phyloP scores from a whole-genome alignment of 768 basidiomycete genomes.

The Boletus reticulatus region DNA sequence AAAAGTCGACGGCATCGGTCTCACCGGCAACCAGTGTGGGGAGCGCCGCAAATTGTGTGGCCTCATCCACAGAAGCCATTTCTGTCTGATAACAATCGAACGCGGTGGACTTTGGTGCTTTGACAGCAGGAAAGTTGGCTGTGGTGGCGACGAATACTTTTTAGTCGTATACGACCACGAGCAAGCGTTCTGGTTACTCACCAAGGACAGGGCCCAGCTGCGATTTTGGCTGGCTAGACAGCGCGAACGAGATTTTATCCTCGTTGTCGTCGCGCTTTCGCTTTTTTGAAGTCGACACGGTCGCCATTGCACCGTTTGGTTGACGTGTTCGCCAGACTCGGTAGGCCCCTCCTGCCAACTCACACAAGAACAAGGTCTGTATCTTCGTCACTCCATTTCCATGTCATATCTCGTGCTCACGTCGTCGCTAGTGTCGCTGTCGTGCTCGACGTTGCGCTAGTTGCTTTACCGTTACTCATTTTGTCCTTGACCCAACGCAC shows the following conservation, averaged over 20 bases:
- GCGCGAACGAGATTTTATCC: slow-evolving; percentile 35
- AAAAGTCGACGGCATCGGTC: slow-evolving; percentile 80
- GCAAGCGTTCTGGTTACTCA: slow-evolving; percentile 28
- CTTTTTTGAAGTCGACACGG: slow-evolving; percentile 39
- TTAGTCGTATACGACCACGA: slow-evolving; percentile 27
- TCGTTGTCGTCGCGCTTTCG: slow-evolving; percentile 45
- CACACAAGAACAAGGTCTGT: slow-evolving; percentile 25
- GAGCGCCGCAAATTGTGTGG: slow-evolving; percentile 31
- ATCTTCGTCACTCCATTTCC: neutral
- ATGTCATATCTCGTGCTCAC: slow-evolving; percentile 13
- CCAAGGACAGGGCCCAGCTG: slow-evolving; percentile 53
- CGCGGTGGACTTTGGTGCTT: slow-evolving; percentile 53
- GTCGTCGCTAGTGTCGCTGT: slow-evolving; percentile 7
- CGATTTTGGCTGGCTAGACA: slow-evolving; percentile 33
- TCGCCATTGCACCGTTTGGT: slow-evolving; percentile 19
- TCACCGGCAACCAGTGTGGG: slow-evolving; percentile 68
- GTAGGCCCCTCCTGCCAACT: neutral
- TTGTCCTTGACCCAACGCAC: slow-evolving; percentile 18
- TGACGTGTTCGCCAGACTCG: slow-evolving; percentile 12
- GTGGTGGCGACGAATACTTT: slow-evolving; percentile 14
- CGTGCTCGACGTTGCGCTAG: slow-evolving; percentile 20
- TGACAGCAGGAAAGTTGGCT: slow-evolving; percentile 67
- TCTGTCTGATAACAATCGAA: slow-evolving; percentile 60
- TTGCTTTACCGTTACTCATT: slow-evolving; percentile 22
- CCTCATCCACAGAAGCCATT: slow-evolving; percentile 22